These are phyloP conservation scores for Pisolithus marmoratus DNA, from an alignment of 768 basidiomycete species.

Conservation along the genomic window DNA sequence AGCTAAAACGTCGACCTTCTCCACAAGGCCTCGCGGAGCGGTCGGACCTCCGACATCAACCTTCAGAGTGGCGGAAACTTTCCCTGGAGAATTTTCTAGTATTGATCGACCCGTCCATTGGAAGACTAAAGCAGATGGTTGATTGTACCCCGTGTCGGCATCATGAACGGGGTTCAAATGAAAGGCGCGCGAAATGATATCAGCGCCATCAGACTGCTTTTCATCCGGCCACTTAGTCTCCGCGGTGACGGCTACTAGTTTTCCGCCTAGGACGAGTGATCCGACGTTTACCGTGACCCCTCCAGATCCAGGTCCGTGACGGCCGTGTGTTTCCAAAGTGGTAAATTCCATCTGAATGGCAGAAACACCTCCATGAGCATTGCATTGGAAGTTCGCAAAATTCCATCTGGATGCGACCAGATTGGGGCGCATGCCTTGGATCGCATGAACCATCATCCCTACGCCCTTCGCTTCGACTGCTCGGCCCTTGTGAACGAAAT, in stretches of 20 bases:
- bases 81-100: slow-evolving; percentile 43
- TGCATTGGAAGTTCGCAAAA: slow-evolving; percentile 87
- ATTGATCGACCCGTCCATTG: slow-evolving; percentile 76
- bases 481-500: slow-evolving; percentile 60
- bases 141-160: slow-evolving; percentile 74
- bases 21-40: slow-evolving; percentile 70
- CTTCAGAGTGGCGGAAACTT: slow-evolving; percentile 49
- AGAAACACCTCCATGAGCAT: slow-evolving; percentile 65
- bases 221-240: slow-evolving; percentile 76
- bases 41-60: slow-evolving; percentile 54
- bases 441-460: slow-evolving; percentile 91
- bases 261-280: slow-evolving; percentile 72
- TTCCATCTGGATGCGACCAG: slow-evolving; percentile 93
- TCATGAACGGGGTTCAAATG: slow-evolving; percentile 63
- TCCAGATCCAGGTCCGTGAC: slow-evolving; percentile 73
- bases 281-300: slow-evolving; percentile 84
- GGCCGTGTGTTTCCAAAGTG: slow-evolving; percentile 75
- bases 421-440: slow-evolving; percentile 97
- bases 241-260: slow-evolving; percentile 70
- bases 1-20: slow-evolving; percentile 92
- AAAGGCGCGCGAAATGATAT: slow-evolving; percentile 56
- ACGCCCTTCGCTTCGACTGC: slow-evolving; percentile 52
- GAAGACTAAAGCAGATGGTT: slow-evolving; percentile 63
- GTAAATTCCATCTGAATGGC: slow-evolving; percentile 96
- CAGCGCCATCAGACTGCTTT: slow-evolving; percentile 35